Base-by-base conservation (phyloP, 1,284 basidiomycete species). In the Taiwanofungus camphoratus region DNA sequence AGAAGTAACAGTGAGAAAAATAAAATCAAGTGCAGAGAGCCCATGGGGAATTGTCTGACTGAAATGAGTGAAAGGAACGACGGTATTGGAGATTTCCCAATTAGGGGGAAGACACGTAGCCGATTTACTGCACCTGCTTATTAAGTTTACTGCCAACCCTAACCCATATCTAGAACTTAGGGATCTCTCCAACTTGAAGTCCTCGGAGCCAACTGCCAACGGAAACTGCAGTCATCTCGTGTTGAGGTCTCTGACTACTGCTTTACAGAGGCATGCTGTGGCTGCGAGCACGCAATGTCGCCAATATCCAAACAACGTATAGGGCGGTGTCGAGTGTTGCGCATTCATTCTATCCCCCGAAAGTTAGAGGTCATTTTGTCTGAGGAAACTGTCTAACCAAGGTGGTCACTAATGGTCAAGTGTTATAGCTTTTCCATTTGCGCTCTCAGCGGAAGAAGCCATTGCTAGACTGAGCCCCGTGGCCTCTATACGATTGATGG, bases 341-440 rank as follows among this genome's bases (percentile, higher is more conserved):
- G n/a, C n/a, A n/a, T n/a, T n/a, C n/a, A n/a, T n/a, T n/a, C n/a
- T 69, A 70, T 42, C 58, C 64, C n/a, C 32, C 58, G 41, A 70
- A 70, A 69, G 70, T 71, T 56, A 64, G 68, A 71, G 69, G 69
- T 70, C 48, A 53, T 53, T 42, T 26, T 30, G 16, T 33, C 9
- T 13, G 22, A n/a, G n/a, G n/a, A n/a, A n/a, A n/a, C n/a, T n/a
- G n/a, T n/a, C n/a, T n/a, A n/a, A n/a, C n/a, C n/a, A n/a, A n/a
- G n/a, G n/a, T n/a, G n/a, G n/a, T n/a, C n/a, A 36, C 46, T 20
- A 35, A 41, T 9, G 20, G 34, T 39, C n/a, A n/a, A 18, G n/a
- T 16, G 7, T 15, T 30, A 4, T 36, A 70, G 69, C 65, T 5
- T 57, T 70, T 33, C 69, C 67, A 0, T 71, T 68, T 50, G 64